These are phyloP conservation scores for Scleroderma bovista DNA, from an alignment of 768 basidiomycete genomes.

Conservation along the genomic window DNA sequence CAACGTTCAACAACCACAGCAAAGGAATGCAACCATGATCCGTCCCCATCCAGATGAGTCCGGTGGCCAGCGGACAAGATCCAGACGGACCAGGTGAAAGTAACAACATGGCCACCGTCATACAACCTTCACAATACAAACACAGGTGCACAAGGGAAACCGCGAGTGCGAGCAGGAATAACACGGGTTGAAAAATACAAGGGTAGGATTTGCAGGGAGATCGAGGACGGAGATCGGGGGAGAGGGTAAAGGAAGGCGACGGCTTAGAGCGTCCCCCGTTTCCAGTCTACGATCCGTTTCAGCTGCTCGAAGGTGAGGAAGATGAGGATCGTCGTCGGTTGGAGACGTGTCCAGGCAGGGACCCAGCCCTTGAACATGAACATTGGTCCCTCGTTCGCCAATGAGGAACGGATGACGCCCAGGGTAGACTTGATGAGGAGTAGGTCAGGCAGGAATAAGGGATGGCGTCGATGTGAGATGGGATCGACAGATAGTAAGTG, in stretches of 20 bases:
- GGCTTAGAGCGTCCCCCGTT: slow-evolving; percentile 30
- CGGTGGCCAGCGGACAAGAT: background rate
- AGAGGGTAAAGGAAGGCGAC: background rate
- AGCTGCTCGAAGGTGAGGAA: slow-evolving; percentile 82
- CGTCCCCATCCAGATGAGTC: too few relatives aligned
- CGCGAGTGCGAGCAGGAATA: background rate
- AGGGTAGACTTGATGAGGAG: slow-evolving; percentile 57
- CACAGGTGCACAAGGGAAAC: background rate
- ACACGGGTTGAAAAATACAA: background rate
- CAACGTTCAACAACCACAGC: background rate
- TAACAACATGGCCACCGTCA: background rate
- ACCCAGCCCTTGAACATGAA: slow-evolving; percentile 95
- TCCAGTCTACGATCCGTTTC: slow-evolving; percentile 65
- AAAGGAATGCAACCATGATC: background rate
- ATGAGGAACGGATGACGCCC: slow-evolving; percentile 58
- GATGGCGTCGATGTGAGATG: too few relatives aligned
- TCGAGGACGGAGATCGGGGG: background rate
- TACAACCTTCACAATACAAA: too few relatives aligned
- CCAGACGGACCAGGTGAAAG: background rate
- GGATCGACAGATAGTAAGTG: too few relatives aligned
- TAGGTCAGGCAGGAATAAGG: too few relatives aligned
- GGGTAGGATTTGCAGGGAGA: background rate
- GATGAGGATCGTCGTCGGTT: slow-evolving; percentile 85
- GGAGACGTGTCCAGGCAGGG: slow-evolving; percentile 79
- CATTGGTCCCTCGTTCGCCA: slow-evolving; percentile 72